A percentile compares a stretch with the other conserved stretches of the same genome.
These are phyloP conservation scores for Fraxinus nigra DNA, from an alignment of 305 asterid species.

Conservation along the genomic window DNA sequence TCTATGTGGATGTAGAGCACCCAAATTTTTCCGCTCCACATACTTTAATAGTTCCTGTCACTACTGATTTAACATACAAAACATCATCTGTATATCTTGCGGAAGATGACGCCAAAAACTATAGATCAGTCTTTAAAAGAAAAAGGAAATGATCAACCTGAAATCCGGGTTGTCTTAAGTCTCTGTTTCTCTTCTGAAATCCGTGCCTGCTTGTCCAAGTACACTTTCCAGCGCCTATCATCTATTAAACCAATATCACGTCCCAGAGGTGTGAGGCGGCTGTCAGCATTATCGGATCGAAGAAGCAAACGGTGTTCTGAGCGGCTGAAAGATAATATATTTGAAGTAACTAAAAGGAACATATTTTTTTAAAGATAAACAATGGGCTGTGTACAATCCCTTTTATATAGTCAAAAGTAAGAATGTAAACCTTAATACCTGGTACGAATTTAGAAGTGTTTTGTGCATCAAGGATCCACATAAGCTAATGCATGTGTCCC, in stretches of 20 bases:
- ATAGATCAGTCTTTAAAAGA: conserved; percentile 9
- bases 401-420: not conserved
- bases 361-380: not conserved
- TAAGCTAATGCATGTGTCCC: not conserved
- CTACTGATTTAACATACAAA: not conserved
- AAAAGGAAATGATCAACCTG: conserved; percentile 49
- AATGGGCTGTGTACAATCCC: not conserved
- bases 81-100: conserved; percentile 3
- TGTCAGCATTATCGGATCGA: conserved; percentile 95
- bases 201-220: conserved; percentile 85
- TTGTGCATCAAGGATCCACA: not conserved
- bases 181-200: conserved; percentile 82
- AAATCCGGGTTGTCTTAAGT: conserved; percentile 61
- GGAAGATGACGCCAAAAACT: not conserved
- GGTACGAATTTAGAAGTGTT: not conserved
- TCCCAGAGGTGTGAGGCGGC: conserved; percentile 95
- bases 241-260: conserved; percentile 91
- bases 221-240: conserved; percentile 70
- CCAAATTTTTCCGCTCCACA: not conserved
- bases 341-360: conserved; percentile 4
- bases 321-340: conserved; percentile 53
- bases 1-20: conserved; percentile 2
- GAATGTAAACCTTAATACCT: not conserved
- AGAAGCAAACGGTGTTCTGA: conserved; percentile 93
- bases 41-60: not conserved